Conservation (phyloP, 2,329 filamentous ascomycete species). For the Daldinia sp. region DNA sequence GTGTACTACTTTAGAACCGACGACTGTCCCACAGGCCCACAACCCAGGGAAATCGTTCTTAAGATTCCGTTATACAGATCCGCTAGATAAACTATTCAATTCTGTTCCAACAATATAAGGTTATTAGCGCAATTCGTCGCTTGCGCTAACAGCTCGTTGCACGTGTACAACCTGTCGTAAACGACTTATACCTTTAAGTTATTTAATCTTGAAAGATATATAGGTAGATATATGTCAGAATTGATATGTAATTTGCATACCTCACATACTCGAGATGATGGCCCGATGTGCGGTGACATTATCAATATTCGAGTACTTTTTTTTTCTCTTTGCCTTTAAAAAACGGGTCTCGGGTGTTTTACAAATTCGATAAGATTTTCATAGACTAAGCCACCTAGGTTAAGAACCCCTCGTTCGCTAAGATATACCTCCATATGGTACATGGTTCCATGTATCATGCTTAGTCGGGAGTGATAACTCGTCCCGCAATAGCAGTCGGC, state of each 20-base stretch:
- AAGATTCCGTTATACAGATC: conserved; percentile 39
- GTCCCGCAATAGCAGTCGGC: conserved; percentile 30
- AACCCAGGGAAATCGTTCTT: conserved; percentile 35
- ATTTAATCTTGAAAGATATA: too few species aligned
- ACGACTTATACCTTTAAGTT: not conserved
- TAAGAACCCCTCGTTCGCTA: conserved; percentile 12
- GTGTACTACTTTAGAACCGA: conserved; percentile 33
- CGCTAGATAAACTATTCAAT: conserved; percentile 37
- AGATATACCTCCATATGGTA: not conserved
- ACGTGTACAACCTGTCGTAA: conserved; percentile 8
- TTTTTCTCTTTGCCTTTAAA: not conserved
- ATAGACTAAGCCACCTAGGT: conserved; percentile 35
- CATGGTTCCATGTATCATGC: not conserved
- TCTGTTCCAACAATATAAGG: conserved; percentile 23
- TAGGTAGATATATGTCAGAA: conserved; percentile 1
- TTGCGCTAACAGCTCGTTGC: conserved; percentile 10
- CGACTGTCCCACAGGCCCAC: conserved; percentile 33
- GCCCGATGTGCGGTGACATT: not conserved
- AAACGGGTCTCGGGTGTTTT: conserved; percentile 31
- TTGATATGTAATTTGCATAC: not conserved
- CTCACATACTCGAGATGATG: not conserved
- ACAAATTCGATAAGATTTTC: conserved; percentile 14
- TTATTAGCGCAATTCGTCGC: conserved; percentile 16
- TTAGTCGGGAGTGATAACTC: conserved; percentile 32
- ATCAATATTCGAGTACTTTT: conserved; percentile 2